Conservation (phyloP, 2,329 filamentous ascomycete species). For the Penicillium sp. region DNA sequence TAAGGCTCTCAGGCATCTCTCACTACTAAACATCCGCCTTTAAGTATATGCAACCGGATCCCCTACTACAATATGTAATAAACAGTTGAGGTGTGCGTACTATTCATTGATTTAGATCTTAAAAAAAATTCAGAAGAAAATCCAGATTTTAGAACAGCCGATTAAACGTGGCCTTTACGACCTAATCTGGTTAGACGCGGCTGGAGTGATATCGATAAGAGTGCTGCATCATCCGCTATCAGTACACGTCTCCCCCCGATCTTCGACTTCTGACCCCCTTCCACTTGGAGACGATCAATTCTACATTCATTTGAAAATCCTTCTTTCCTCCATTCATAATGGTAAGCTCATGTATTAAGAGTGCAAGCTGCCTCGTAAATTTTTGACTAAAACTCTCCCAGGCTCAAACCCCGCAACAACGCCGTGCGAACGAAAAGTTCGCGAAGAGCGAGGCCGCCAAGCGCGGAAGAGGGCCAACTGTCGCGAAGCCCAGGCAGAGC, state of each 20-base stretch:
- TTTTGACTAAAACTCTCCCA: slow-evolving; percentile 19
- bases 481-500: slow-evolving; percentile 43
- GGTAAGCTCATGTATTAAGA: background rate
- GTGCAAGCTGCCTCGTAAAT: too few relatives aligned
- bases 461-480: slow-evolving; percentile 49
- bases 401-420: slow-evolving; percentile 62
- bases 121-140: too few relatives aligned
- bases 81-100: too few relatives aligned
- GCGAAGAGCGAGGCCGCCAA: slow-evolving; percentile 55
- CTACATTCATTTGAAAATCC: too few relatives aligned
- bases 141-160: too few relatives aligned
- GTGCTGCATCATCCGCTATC: background rate
- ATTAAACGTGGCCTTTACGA: slow-evolving; percentile 1
- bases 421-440: slow-evolving; percentile 57
- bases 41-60: too few relatives aligned
- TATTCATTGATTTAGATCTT: too few relatives aligned
- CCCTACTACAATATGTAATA: too few relatives aligned
- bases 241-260: background rate
- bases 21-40: too few relatives aligned
- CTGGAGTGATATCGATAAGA: slow-evolving; percentile 2
- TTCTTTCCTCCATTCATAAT: background rate
- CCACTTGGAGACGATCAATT: background rate
- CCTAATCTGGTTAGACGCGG: background rate
- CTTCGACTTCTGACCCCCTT: background rate
- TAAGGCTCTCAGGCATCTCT: too few relatives aligned